phyloP scores from a whole-genome alignment of 179 eudicot genomes.

The Nepenthes alata region DNA sequence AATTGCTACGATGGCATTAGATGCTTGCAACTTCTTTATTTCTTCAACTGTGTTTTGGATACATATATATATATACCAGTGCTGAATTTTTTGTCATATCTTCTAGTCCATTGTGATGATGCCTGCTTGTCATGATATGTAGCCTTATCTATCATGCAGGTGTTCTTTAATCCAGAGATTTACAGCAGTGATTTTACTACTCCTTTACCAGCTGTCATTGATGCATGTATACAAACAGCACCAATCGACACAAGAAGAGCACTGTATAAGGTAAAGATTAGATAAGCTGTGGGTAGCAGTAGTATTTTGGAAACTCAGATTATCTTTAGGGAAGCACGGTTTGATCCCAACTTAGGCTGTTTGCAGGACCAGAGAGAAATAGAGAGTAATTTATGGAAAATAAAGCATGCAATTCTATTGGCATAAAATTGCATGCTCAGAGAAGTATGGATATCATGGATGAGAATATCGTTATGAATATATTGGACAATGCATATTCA shows the following conservation, averaged over 20 bases:
- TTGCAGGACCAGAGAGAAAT: too few relatives aligned
- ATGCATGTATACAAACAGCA: slow-evolving; percentile 91
- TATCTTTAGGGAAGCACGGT: background rate
- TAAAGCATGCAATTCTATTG: too few relatives aligned
- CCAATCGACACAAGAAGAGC: slow-evolving; percentile 99
- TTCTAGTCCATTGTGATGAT: background rate
- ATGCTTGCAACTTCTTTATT: too few relatives aligned
- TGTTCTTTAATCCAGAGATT: slow-evolving; percentile 91
- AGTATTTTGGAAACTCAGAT: background rate
- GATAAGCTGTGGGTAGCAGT: background rate
- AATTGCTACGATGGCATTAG: too few relatives aligned
- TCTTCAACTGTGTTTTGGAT: too few relatives aligned
- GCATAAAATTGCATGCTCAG: too few relatives aligned
- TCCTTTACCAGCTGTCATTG: slow-evolving; percentile 81
- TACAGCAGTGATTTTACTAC: slow-evolving; percentile 60
- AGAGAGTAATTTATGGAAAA: too few relatives aligned
- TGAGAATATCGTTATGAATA: too few relatives aligned
- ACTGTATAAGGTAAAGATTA: slow-evolving; percentile 61
- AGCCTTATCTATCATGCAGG: slow-evolving; percentile 30
- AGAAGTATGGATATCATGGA: too few relatives aligned
- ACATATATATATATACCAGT: too few relatives aligned
- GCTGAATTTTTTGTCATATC: background rate
- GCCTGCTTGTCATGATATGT: background rate
- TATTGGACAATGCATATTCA: too few relatives aligned
- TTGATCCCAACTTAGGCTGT: background rate